These are phyloP conservation scores for Nemophila menziesii DNA, from an alignment of 257 asterid genomes.

Conservation along the genomic window DNA sequence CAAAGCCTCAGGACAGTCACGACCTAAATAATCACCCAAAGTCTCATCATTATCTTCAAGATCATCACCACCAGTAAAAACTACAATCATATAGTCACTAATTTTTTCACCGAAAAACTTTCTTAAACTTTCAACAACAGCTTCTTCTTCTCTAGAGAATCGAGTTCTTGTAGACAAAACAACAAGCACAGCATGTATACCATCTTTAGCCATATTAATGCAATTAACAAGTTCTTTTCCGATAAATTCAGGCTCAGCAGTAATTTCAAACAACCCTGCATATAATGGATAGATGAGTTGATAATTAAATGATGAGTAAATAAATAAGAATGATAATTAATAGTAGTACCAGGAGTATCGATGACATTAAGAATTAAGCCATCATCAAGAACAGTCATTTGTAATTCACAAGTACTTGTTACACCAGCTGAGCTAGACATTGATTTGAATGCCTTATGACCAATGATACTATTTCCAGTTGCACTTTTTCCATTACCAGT, in stretches of 20 bases:
- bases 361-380: conserved; percentile 60
- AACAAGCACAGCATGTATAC: conserved; percentile 80
- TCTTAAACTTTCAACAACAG: conserved; percentile 50
- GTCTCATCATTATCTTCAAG: conserved; percentile 51
- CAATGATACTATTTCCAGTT: conserved; percentile 74
- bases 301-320: too few relatives aligned
- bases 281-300: not conserved
- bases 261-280: conserved; percentile 59
- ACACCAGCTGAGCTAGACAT: conserved; percentile 74
- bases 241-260: conserved; percentile 29
- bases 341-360: conserved; percentile 75
- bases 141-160: conserved; percentile 63
- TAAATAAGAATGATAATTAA: not conserved
- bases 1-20: conserved; percentile 41
- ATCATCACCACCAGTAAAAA: conserved; percentile 84
- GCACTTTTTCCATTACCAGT: conserved; percentile 96
- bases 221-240: conserved; percentile 60
- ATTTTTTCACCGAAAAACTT: conserved; percentile 60
- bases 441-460: conserved; percentile 53
- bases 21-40: conserved; percentile 42
- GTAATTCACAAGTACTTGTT: conserved; percentile 72
- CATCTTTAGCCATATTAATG: conserved; percentile 79
- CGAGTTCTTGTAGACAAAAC: conserved; percentile 68
- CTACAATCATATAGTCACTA: conserved; percentile 55
- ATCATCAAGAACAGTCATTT: conserved; percentile 35